Conservation (phyloP, 331 rosid genomes). For the Rhamnella rubrinervis region DNA sequence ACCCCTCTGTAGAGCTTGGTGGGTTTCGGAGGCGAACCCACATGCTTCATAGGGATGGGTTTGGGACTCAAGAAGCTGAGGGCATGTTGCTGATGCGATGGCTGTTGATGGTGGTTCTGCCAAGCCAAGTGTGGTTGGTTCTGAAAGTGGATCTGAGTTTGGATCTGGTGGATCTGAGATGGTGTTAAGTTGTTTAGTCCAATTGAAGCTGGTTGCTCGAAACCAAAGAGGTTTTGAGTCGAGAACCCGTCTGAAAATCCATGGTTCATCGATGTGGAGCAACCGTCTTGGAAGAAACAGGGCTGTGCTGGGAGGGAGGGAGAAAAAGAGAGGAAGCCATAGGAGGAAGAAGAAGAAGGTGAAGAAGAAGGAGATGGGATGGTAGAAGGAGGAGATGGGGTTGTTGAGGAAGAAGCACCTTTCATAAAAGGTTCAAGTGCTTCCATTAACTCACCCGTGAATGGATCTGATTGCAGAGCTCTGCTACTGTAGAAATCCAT, state of each 20-base stretch:
- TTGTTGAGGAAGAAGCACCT: constrained; percentile 51
- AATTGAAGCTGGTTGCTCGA: constrained; percentile 43
- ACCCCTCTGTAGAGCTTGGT: constrained; percentile 94
- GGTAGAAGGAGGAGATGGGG: constrained; percentile 10
- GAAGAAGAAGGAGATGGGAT: constrained; percentile 16
- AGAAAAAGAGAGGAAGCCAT: constrained; percentile 8
- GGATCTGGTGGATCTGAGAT: constrained; percentile 77
- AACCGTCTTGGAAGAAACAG: constrained; percentile 27
- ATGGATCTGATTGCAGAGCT: constrained; percentile 53
- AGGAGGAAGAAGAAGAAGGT: constrained; percentile 17
- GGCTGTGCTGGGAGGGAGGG: constrained; percentile 32
- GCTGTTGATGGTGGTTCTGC: constrained; percentile 16
- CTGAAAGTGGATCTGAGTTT: constrained; percentile 57
- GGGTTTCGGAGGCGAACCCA: constrained; percentile 61
- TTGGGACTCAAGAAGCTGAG: constrained; percentile 59
- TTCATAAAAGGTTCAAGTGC: constrained; percentile 96
- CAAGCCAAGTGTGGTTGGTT: constrained; percentile 19
- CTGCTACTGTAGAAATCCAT: constrained; percentile 64
- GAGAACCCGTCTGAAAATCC: constrained; percentile 43
- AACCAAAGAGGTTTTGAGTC: constrained; percentile 38
- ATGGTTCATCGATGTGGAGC: constrained; percentile 49
- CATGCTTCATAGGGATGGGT: constrained; percentile 75
- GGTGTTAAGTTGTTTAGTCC: constrained; percentile 68
- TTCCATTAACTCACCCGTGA: constrained; percentile 93
- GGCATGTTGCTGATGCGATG: constrained; percentile 17